Base-by-base conservation (phyloP, 108 stramenopile genomes). In the Pelagomonas calceolata region DNA sequence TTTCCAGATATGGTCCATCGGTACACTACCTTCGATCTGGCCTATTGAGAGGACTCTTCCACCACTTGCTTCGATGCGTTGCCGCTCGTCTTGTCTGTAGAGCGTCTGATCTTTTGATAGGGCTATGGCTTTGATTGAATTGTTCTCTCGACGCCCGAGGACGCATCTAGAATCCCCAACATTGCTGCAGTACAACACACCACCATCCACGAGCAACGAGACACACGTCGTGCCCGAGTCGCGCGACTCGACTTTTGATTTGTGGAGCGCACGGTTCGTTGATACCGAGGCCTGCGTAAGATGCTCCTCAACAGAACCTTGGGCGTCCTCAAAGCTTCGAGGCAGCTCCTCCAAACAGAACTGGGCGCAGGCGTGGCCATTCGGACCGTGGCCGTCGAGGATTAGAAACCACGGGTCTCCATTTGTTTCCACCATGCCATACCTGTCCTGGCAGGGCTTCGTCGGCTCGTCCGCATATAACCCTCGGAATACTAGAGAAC, bases 131-230 rank as follows among this genome's bases (percentile, higher is more conserved):
- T 5, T 12, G 39, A 43, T 12, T 12, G 39, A 10, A 12, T 12
- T 5, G 9, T 5, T 12, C 9, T 43, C 39, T 5, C 39, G 51
- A 39, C 67, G 65, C 67, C 93, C 92, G 36, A 97, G 66, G 64
- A 99, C 88, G 30, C 94, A 91, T 12, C 94, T 87, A 69, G 90
- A 91, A 78, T 95, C 95, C 31, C 98, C 98, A 0, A 97, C 98
- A 75, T 99, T 99, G 74, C 88, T 88, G 64, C 95, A 84, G 67
- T 91, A 90, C 32, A 99, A 80, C 66, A 84, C 78, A 5, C 9
- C 5, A 16, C 94, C 95, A 35, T 92, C 91, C 66, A 95, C 46
- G 64, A 90, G 87, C 7, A 80, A 80, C 4, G 90, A 89, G 70
- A 95, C 91, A 35, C 92, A 79, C 29, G 98, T 99, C 29, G 93